A percentile compares a stretch with the other conserved stretches of the same genome.
Conservation (phyloP, 2,329 filamentous ascomycete species). For the Arthrobotrys iridis region DNA sequence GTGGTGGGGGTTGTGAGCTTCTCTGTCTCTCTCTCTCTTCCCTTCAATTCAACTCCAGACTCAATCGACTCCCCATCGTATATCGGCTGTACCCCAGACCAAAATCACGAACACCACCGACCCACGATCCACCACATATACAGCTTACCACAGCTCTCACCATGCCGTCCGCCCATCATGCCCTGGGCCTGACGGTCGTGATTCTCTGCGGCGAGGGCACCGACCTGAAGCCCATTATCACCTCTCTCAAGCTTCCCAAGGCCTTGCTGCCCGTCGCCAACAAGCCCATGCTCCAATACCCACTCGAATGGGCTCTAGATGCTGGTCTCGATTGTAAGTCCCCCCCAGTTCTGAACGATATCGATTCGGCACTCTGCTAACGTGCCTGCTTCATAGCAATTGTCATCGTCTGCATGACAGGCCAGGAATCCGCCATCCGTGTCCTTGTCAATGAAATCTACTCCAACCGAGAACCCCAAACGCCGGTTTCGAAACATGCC, state of each 20-base stretch:
- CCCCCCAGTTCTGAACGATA: background rate
- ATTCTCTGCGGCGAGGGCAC: slow-evolving; percentile 85
- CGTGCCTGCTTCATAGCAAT: slow-evolving; percentile 67
- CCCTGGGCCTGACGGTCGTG: slow-evolving; percentile 77
- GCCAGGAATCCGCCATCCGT: slow-evolving; percentile 53
- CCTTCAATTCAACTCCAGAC: background rate
- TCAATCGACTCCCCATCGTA: background rate
- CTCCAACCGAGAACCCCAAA: slow-evolving; percentile 33
- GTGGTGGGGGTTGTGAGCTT: no score
- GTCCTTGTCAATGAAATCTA: slow-evolving; percentile 31
- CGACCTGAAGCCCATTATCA: slow-evolving; percentile 83
- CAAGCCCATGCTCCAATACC: slow-evolving; percentile 89
- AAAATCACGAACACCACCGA: background rate
- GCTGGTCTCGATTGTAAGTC: slow-evolving; percentile 66
- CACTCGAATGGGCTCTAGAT: slow-evolving; percentile 83
- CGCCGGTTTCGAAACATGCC: slow-evolving; percentile 38
- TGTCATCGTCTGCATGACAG: slow-evolving; percentile 54
- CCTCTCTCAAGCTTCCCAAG: slow-evolving; percentile 81
- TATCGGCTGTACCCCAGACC: background rate
- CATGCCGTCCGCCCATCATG: slow-evolving; percentile 70
- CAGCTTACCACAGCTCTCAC: background rate
- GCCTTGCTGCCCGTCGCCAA: slow-evolving; percentile 84
- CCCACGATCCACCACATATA: background rate
- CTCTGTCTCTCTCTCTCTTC: background rate
- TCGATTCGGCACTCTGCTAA: slow-evolving; percentile 3